Base-by-base conservation (phyloP, 768 basidiomycete species). In the Amanita exitialis region DNA sequence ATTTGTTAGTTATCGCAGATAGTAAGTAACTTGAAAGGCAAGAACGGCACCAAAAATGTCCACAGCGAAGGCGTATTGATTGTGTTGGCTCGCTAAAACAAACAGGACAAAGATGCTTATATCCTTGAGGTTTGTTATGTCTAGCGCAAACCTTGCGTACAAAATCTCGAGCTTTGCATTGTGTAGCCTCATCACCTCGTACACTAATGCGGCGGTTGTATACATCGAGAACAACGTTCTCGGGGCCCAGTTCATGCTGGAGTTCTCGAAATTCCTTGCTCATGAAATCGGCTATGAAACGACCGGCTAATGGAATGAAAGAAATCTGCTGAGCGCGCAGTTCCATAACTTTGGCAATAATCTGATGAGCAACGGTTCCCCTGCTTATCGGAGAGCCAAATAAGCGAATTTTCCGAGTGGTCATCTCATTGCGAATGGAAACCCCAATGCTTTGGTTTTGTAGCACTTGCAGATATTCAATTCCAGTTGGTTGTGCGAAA, bases 31-130 rank as follows among this genome's bases (percentile, higher is more conserved):
- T 64, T 6, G 63, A 57, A 18, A 90, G 60, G 60, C 88, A 91
- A 3, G 69, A 53, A 34, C 74, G 74, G 60, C 88, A 90, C 77
- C 80, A 88, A 1, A 58, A 58, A 61, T 91, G 87, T 1, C 82
- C 78, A 55, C 88, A 91, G 8, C 60, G 62, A 1, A 89, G 69
- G 9, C 68, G 69, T 3, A 80, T 61, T 0, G 82, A 82, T 1
- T 71, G 62, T 0, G 74, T 65, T 1, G 74, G 73, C 38, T 77
- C 71, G 49, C 73, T 73, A 52, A 89, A 77, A 61, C 88, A 91
- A 3, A 88, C 80, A 0, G 88, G 87, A 57, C 88, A 91, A 7
- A 61, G 58, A 4, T 27, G 10, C 21, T 16, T n/a, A 51, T 36
- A 15, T n/a, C 39, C 21, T 5, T 16, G 20, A 9, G 8, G 59